Percentiles rank a stretch among this genome's conserved stretches.
These are phyloP conservation scores for Gossypium mustelinum DNA, from an alignment of 345 rosid species.

Conservation along the genomic window DNA sequence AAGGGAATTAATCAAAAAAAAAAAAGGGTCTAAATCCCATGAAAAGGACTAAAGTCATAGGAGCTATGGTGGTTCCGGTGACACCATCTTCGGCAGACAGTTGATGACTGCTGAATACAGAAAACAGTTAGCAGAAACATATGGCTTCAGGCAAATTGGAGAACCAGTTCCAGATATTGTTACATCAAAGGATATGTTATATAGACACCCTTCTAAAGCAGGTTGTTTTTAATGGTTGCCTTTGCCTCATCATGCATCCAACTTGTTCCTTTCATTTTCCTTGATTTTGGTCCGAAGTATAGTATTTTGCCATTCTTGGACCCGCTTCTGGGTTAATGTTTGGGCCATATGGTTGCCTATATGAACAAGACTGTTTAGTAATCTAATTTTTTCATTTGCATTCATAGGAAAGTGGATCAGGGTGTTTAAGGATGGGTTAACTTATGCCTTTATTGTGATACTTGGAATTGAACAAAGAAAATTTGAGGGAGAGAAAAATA, in stretches of 20 bases:
- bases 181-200: slow-evolving; percentile 59
- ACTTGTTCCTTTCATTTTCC: neutral
- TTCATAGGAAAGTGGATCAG: too few species aligned
- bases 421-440: too few species aligned
- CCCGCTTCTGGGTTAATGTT: neutral
- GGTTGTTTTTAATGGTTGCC: slow-evolving; percentile 32
- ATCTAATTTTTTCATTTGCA: neutral
- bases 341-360: neutral
- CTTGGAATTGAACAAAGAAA: too few species aligned
- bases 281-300: slow-evolving; percentile 1
- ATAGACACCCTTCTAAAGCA: slow-evolving; percentile 64
- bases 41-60: slow-evolving; percentile 35
- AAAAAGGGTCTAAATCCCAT: slow-evolving; percentile 18
- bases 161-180: slow-evolving; percentile 73
- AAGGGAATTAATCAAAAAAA: slow-evolving; percentile 31
- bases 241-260: slow-evolving; percentile 2
- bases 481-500: too few species aligned
- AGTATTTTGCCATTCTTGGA: neutral
- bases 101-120: slow-evolving; percentile 49
- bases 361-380: neutral
- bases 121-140: slow-evolving; percentile 61
- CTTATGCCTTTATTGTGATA: too few species aligned
- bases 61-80: slow-evolving; percentile 61
- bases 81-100: slow-evolving; percentile 50
- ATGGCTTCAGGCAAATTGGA: slow-evolving; percentile 80